Conservation (phyloP, 257 asterid species). For the Jacaranda mimosifolia region DNA sequence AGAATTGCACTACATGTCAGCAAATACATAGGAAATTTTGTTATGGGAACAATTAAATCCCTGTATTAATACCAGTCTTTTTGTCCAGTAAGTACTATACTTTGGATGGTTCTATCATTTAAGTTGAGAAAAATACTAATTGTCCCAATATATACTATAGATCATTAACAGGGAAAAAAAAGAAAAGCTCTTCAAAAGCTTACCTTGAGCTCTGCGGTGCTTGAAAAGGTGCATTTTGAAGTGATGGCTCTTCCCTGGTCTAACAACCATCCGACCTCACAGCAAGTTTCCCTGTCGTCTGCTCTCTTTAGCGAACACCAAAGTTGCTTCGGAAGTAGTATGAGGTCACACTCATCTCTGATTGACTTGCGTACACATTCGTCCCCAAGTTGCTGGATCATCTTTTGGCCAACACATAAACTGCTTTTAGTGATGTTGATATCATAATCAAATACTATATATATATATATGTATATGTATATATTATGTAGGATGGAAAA, state of each 20-base stretch:
- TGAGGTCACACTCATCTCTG: constrained; percentile 56
- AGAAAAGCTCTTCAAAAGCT: not conserved
- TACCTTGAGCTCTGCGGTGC: constrained; percentile 63
- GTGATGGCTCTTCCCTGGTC: constrained; percentile 70
- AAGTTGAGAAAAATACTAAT: too few relatives aligned
- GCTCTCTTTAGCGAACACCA: constrained; percentile 68
- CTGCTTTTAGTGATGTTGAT: not conserved
- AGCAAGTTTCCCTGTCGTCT: constrained; percentile 47
- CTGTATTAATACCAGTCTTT: too few relatives aligned
- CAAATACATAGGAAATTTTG: too few relatives aligned
- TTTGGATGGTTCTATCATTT: too few relatives aligned
- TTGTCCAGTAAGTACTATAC: too few relatives aligned
- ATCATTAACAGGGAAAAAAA: too few relatives aligned
- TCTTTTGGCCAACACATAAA: constrained; percentile 39
- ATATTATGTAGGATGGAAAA: not conserved
- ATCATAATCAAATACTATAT: not conserved
- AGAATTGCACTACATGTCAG: not conserved
- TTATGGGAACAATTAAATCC: too few relatives aligned
- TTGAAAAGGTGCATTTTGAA: constrained; percentile 71
- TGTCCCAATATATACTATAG: too few relatives aligned
- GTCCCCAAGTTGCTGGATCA: constrained; percentile 55
- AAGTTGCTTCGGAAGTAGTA: constrained; percentile 79
- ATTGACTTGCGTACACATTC: constrained; percentile 42
- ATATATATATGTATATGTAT: not conserved
- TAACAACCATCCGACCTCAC: constrained; percentile 88